Conservation (phyloP, 176 grass and related monocot species). For the Stipa capillata region DNA sequence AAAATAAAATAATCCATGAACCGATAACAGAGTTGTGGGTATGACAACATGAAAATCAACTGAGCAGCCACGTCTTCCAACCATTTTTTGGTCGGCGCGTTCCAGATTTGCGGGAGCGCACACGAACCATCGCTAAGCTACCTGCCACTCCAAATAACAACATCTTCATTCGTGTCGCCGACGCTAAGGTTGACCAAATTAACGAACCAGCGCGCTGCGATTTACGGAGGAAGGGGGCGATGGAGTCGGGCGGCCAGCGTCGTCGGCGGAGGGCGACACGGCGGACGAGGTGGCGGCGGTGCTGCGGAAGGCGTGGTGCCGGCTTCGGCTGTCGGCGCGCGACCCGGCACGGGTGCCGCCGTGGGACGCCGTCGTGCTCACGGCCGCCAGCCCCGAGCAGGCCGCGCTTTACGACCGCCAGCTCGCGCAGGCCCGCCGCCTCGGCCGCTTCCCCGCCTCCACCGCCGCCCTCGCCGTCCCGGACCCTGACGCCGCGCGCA, state of each 20-base stretch:
- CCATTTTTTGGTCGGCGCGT: no score
- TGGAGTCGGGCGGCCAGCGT: no score
- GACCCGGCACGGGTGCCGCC: constrained; percentile 62
- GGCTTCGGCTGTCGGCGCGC: constrained; percentile 52
- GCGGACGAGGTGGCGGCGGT: no score
- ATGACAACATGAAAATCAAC: no score
- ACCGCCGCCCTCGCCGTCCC: constrained; percentile 59
- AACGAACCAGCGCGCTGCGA: background rate
- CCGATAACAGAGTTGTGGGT: no score
- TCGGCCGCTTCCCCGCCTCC: constrained; percentile 51
- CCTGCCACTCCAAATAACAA: no score
- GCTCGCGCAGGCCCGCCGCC: constrained; percentile 34
- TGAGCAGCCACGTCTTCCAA: no score
- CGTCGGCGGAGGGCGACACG: no score
- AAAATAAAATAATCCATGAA: background rate
- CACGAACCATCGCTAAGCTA: no score
- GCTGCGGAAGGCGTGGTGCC: constrained; percentile 29
- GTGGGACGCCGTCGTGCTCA: constrained; percentile 77
- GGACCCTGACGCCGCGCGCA: constrained; percentile 70
- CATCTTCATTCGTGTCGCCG: background rate
- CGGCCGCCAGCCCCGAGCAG: constrained; percentile 77
- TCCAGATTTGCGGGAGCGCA: no score
- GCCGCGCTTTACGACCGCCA: constrained; percentile 72
- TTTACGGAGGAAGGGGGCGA: no score
- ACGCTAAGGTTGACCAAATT: background rate